Conservation (phyloP, 306 rosid genomes). For the Hippophae gyantsensis region DNA sequence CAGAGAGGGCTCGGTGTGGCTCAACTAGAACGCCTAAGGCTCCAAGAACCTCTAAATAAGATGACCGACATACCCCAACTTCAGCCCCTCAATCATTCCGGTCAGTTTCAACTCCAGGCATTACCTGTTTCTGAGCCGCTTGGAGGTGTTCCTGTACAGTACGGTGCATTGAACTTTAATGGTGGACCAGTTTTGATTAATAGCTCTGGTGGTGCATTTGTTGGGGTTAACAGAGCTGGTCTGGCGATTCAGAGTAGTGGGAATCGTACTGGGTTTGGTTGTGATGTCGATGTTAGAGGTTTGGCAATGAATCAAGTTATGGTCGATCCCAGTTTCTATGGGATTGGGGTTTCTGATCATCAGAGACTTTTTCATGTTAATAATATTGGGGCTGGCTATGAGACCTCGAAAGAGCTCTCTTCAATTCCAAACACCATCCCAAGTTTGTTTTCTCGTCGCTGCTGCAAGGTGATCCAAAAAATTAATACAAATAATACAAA, state of each 20-base stretch:
- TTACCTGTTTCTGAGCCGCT: slow-evolving; percentile 1
- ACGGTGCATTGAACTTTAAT: slow-evolving; percentile 23
- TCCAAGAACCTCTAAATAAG: slow-evolving; percentile 34
- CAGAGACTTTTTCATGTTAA: no score
- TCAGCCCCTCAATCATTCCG: neutral
- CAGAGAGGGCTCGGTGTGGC: slow-evolving; percentile 74
- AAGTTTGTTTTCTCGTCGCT: slow-evolving; percentile 9
- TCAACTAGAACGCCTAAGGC: slow-evolving; percentile 47
- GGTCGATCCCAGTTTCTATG: no score
- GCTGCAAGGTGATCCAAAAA: slow-evolving; percentile 36
- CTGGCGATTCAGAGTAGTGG: no score
- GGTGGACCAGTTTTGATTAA: neutral
- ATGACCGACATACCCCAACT: slow-evolving; percentile 16
- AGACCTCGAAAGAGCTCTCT: slow-evolving; percentile 77
- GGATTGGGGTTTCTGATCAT: no score
- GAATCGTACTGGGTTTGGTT: no score
- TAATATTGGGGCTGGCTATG: slow-evolving; percentile 2
- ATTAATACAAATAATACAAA: no score
- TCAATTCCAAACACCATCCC: slow-evolving; percentile 53
- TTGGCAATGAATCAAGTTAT: no score
- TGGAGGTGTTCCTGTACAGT: slow-evolving; percentile 25
- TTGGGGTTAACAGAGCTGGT: neutral
- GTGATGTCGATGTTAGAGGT: no score
- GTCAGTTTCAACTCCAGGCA: neutral
- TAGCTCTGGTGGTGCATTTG: no score